phyloP scores from a whole-genome alignment of 352 stramenopile species.

The Thraustotheca clavata region DNA sequence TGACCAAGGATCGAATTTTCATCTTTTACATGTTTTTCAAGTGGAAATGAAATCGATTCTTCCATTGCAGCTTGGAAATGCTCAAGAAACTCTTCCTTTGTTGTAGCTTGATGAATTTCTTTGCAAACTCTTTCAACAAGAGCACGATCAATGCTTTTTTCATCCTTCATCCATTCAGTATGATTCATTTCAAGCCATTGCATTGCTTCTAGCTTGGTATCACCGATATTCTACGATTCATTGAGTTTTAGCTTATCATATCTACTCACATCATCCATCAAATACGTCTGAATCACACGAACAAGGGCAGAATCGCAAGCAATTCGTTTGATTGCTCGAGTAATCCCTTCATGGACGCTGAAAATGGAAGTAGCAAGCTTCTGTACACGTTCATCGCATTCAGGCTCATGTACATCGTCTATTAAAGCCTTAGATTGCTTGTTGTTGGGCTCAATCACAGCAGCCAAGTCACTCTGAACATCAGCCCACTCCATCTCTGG shows the following conservation, averaged over 20 bases:
- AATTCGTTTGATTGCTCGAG: not conserved
- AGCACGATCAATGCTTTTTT: not conserved
- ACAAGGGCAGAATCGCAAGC: slow-evolving; percentile 5
- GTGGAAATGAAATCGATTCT: slow-evolving; percentile 4
- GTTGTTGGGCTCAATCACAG: not conserved
- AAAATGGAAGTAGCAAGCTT: slow-evolving; percentile 8
- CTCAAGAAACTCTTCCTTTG: slow-evolving; percentile 13
- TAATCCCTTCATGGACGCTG: not conserved
- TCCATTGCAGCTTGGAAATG: slow-evolving; percentile 1
- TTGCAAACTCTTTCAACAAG: slow-evolving; percentile 16
- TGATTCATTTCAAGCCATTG: slow-evolving; percentile 2
- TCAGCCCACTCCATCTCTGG: not conserved
- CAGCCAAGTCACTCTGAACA: not conserved
- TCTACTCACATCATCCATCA: not conserved
- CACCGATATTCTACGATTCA: not conserved
- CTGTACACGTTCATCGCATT: not conserved
- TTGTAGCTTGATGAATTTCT: slow-evolving; percentile 5
- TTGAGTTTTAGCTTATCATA: not conserved
- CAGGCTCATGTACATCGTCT: not conserved
- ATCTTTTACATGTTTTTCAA: not conserved
- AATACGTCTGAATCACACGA: slow-evolving; percentile 15
- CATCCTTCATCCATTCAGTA: not conserved
- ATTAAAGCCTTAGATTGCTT: not conserved
- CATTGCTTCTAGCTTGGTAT: not conserved
- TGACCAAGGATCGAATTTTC: not conserved